These are phyloP conservation scores for Amanita pallidorosea DNA, from an alignment of 768 basidiomycete genomes.

Conservation along the genomic window DNA sequence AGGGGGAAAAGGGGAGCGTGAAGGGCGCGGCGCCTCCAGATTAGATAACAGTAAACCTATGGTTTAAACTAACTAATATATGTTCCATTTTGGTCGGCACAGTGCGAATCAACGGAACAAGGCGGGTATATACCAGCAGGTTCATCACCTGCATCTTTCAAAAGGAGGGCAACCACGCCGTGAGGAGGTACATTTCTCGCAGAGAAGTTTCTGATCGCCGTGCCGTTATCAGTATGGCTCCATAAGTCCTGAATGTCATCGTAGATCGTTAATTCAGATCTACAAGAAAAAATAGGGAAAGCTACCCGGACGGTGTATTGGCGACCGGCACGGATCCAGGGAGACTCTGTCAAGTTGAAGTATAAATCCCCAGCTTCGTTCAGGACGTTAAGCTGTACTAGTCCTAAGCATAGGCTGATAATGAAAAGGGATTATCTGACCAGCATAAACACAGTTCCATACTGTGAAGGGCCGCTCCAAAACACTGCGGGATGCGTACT, in stretches of 20 bases:
- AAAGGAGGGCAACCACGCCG: constrained; percentile 41
- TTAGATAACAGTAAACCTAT: too few relatives aligned
- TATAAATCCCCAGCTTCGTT: constrained; percentile 38
- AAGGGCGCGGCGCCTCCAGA: too few relatives aligned
- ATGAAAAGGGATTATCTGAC: constrained; percentile 20
- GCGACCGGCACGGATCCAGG: constrained; percentile 53
- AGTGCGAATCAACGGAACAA: constrained; percentile 40
- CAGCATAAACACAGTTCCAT: constrained; percentile 56
- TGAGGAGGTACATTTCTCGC: constrained; percentile 37
- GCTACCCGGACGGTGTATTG: constrained; percentile 47
- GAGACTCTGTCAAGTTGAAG: constrained; percentile 54
- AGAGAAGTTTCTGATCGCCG: constrained; percentile 39
- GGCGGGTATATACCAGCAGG: constrained; percentile 37
- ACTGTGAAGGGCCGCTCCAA: constrained; percentile 52
- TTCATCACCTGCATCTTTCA: constrained; percentile 41
- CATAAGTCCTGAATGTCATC: constrained; percentile 33
- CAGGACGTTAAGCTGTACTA: constrained; percentile 40
- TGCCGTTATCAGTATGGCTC: constrained; percentile 46
- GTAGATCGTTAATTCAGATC: background rate
- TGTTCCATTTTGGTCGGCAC: constrained; percentile 39
- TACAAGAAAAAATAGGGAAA: background rate
- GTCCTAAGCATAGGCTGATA: background rate
- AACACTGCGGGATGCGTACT: constrained; percentile 47
- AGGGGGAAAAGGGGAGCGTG: too few relatives aligned
- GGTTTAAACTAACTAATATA: constrained; percentile 18